These are phyloP conservation scores for Massarina eburnea DNA, from an alignment of 2,329 filamentous ascomycete species.

Conservation along the genomic window DNA sequence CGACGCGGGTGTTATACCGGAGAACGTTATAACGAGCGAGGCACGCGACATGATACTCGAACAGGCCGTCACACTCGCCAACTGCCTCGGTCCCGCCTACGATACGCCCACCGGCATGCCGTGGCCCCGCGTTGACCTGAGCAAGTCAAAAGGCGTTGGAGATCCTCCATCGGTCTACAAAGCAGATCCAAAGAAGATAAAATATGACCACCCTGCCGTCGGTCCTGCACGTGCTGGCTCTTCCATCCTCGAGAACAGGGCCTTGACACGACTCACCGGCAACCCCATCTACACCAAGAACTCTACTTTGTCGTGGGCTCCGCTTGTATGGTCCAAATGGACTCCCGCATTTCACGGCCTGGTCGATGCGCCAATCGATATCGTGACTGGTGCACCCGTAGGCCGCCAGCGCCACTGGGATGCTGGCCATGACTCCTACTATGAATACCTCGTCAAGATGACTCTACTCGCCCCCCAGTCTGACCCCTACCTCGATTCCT, in stretches of 20 bases:
- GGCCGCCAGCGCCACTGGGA: constrained; percentile 47
- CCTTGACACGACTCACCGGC: constrained; percentile 45
- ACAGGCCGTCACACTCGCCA: constrained; percentile 42
- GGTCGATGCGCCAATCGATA: constrained; percentile 47
- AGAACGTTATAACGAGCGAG: constrained; percentile 30
- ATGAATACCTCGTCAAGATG: constrained; percentile 47
- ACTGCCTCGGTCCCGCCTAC: constrained; percentile 43
- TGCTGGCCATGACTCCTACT: constrained; percentile 48
- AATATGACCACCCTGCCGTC: constrained; percentile 40
- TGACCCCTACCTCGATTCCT: constrained; percentile 37
- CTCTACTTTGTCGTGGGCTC: constrained; percentile 47
- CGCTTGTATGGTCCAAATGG: constrained; percentile 49
- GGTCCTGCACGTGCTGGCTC: constrained; percentile 48
- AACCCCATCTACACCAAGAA: constrained; percentile 44
- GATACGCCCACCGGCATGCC: constrained; percentile 47
- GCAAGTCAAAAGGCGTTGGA: constrained; percentile 32
- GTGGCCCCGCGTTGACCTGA: constrained; percentile 50
- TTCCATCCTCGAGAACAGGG: constrained; percentile 49
- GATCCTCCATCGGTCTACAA: constrained; percentile 31
- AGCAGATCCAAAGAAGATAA: constrained; percentile 31
- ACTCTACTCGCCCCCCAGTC: constrained; percentile 39
- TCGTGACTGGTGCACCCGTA: constrained; percentile 44
- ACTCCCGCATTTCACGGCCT: constrained; percentile 44
- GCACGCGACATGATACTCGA: constrained; percentile 38
- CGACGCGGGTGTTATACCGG: constrained; percentile 44